Conservation (phyloP, 2,329 filamentous ascomycete genomes). For the Emmonsia crescens region DNA sequence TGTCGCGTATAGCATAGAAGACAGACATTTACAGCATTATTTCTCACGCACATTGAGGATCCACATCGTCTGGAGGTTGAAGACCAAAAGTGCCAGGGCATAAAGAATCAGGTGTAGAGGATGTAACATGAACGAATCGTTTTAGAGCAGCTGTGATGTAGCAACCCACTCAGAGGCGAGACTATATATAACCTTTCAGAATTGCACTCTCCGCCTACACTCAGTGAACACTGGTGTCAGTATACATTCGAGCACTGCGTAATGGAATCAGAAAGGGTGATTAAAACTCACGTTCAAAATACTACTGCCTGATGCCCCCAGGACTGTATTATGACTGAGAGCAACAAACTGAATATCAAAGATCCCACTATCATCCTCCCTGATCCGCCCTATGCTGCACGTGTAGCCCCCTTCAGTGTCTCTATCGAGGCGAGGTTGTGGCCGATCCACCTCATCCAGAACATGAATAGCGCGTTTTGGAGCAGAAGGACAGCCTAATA, state of each 20-base stretch:
- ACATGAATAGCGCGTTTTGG: constrained; percentile 73
- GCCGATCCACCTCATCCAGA: constrained; percentile 79
- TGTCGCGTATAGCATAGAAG: too few species aligned
- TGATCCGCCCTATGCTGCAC: constrained; percentile 76
- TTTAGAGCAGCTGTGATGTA: background rate
- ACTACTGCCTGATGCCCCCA: constrained; percentile 90
- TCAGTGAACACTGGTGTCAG: background rate
- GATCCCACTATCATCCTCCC: constrained; percentile 66
- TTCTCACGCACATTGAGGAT: too few species aligned
- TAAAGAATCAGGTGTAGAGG: too few species aligned
- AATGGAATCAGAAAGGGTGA: background rate
- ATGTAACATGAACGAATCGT: background rate
- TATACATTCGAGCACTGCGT: background rate
- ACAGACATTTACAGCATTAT: too few species aligned
- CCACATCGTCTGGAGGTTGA: too few species aligned
- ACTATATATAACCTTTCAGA: constrained; percentile 70
- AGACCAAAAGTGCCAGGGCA: too few species aligned
- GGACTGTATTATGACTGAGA: constrained; percentile 82
- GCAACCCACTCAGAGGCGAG: too few species aligned
- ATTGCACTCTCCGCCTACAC: constrained; percentile 63
- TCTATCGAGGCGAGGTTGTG: constrained; percentile 82
- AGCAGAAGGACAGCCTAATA: constrained; percentile 75
- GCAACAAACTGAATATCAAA: constrained; percentile 95
- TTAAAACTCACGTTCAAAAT: constrained; percentile 59
- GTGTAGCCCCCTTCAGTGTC: constrained; percentile 79